Evolutionary conservation across 345 rosid species (phyloP), one percentile per base, ranked within the genome.

Genomic region (Cardamine occulta): DNA sequence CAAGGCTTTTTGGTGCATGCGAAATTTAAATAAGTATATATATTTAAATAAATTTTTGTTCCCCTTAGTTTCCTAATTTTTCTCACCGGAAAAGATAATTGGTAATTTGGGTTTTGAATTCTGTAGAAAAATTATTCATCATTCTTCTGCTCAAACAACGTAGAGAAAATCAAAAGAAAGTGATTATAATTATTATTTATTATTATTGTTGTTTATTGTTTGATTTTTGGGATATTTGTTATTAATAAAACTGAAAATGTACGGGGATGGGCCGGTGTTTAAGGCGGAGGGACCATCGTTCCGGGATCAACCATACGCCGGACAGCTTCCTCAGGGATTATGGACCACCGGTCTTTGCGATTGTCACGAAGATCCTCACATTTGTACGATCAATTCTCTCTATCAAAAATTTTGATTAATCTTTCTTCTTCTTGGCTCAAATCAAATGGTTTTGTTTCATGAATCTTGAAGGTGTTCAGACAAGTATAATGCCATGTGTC

Each of bases 261-360:
- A 78, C 32, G 76, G 48, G 63, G 19, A 70, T 77, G 79, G 42
- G 17, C 82, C 82, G 69, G 82, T 80, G 76, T 80, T 80, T 40
- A 71, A 54, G 76, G 76, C 80, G 18, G 77, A 80, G 68, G 73
- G 54, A 58, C 3, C 40, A 32, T 78, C 78, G 24, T 73, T 74
- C 56, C 56, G 77, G 42, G 82, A 80, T 75, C 80, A 80, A 47
- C 80, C 82, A 0, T 80, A 80, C 74, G 82, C 68, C n/a, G 75
- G 40, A 39, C 71, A 69, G 11, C 79, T 62, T 55, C 80, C 84
- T 44, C 77, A 76, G 39, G 88, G 89, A 17, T 63, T 78, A 61
- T 87, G 89, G 89, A 81, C 91, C 9, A 84, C 85, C 34, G 86
- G 85, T 17, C 56, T 87, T 3, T 85, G 76, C 31, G 85, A 84